Evolutionary conservation across 2,329 filamentous ascomycete genomes (phyloP).

Genomic region (Incumbomyces delicatus): DNA sequence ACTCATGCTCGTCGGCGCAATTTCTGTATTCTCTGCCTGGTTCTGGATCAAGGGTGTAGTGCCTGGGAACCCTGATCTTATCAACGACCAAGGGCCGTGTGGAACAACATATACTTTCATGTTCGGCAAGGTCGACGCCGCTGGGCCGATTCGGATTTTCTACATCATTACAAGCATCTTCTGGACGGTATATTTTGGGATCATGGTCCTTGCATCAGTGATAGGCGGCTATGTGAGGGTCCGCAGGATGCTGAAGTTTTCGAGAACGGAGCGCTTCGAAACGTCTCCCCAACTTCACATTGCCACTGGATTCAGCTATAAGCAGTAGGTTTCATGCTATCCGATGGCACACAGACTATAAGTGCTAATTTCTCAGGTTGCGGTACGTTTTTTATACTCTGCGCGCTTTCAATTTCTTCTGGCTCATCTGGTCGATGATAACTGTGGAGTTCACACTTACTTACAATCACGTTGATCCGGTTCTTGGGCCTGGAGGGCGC

Average conservation of each 20-base stretch:
- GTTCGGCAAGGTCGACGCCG: conserved; percentile 10
- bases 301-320: conserved; percentile 8
- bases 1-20: conserved; percentile 7
- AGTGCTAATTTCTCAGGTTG: conserved; percentile 1
- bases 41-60: conserved; percentile 9
- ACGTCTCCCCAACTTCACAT: conserved; percentile 8
- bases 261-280: conserved; percentile 5
- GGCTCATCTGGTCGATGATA: conserved; percentile 10
- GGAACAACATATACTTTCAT: conserved; percentile 11
- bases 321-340: conserved; percentile 3
- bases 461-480: conserved; percentile 11
- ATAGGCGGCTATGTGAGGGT: conserved; percentile 3
- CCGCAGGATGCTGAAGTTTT: conserved; percentile 3
- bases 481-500: conserved; percentile 9
- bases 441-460: conserved; percentile 10
- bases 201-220: conserved; percentile 6
- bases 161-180: conserved; percentile 11
- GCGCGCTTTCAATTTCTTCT: conserved; percentile 9
- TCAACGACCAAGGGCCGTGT: conserved; percentile 8
- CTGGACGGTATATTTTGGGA: conserved; percentile 8
- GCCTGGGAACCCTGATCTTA: background rate
- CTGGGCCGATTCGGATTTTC: conserved; percentile 10
- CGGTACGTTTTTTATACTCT: conserved; percentile 8
- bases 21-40: conserved; percentile 7
- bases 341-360: background rate